These are phyloP conservation scores for Coprinopsis marcescibilis DNA, from an alignment of 768 basidiomycete species.

Conservation along the genomic window DNA sequence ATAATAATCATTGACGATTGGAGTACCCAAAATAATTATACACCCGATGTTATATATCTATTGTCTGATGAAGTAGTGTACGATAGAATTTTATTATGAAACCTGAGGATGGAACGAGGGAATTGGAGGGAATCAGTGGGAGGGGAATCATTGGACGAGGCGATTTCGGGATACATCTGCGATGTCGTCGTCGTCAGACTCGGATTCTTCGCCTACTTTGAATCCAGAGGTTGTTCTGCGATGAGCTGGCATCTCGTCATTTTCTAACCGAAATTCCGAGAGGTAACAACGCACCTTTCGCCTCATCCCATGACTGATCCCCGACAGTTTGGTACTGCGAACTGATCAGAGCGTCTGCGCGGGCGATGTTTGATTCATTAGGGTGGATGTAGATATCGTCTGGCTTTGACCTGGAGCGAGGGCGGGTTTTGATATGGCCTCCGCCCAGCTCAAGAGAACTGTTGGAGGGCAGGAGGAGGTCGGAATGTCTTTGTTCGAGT, in stretches of 20 bases:
- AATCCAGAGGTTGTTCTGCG: conserved; percentile 14
- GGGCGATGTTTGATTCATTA: conserved; percentile 53
- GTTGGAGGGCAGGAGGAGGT: neutral
- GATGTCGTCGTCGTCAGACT: conserved; percentile 16
- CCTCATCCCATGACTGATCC: conserved; percentile 42
- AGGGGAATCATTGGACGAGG: neutral
- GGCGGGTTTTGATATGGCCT: conserved; percentile 22
- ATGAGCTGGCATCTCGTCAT: neutral
- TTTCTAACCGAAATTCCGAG: too few species aligned
- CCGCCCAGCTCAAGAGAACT: too few species aligned
- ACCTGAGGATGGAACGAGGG: neutral
- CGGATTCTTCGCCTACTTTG: conserved; percentile 18
- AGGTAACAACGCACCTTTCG: too few species aligned
- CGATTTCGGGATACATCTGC: neutral
- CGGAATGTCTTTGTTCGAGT: neutral
- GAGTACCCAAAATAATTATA: too few species aligned
- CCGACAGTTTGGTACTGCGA: conserved; percentile 30
- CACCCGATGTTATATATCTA: conserved; percentile 2
- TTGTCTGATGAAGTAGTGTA: conserved; percentile 6
- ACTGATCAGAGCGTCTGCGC: conserved; percentile 54
- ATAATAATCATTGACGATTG: too few species aligned
- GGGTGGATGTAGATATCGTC: conserved; percentile 61
- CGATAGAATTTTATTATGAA: neutral
- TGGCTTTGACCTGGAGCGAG: conserved; percentile 50
- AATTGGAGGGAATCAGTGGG: neutral